These are phyloP conservation scores for Uncinocarpus reesii DNA, from an alignment of 2,329 filamentous ascomycete species.

Conservation along the genomic window DNA sequence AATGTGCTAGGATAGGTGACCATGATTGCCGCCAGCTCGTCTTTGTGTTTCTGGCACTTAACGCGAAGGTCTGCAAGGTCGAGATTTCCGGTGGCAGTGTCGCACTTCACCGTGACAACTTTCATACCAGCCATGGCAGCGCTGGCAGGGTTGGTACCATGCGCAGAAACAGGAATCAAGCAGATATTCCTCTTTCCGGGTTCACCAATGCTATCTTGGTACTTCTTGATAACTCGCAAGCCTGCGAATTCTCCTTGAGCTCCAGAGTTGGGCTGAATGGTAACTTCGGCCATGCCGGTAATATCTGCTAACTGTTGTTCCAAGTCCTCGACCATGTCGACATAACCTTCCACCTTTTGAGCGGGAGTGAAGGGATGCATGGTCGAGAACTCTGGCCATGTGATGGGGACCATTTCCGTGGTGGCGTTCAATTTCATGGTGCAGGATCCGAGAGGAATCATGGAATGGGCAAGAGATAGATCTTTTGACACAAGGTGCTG, in stretches of 20 bases:
- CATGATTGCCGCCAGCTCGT: conserved; percentile 87
- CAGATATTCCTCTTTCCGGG: conserved; percentile 70
- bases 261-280: conserved; percentile 88
- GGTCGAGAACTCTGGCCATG: conserved; percentile 62
- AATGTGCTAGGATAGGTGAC: conserved; percentile 93
- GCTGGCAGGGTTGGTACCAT: conserved; percentile 91
- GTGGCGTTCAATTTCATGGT: conserved; percentile 98
- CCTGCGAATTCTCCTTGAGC: conserved; percentile 93
- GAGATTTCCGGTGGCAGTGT: conserved; percentile 75
- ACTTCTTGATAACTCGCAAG: conserved; percentile 77
- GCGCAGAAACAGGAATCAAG: conserved; percentile 86
- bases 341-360: conserved; percentile 57
- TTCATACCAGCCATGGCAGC: conserved; percentile 94
- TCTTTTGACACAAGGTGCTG: conserved; percentile 90
- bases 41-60: conserved; percentile 80
- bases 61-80: conserved; percentile 74
- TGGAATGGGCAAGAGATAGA: conserved; percentile 84
- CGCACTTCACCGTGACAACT: conserved; percentile 85
- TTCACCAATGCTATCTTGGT: conserved; percentile 56
- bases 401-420: conserved; percentile 82
- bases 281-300: conserved; percentile 82
- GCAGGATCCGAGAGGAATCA: conserved; percentile 94
- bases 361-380: conserved; percentile 70
- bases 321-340: conserved; percentile 59
- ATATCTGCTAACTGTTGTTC: conserved; percentile 66